Evolutionary conservation across 495 filamentous ascomycete species (phyloP).

Genomic region (Xylaria longipes): DNA sequence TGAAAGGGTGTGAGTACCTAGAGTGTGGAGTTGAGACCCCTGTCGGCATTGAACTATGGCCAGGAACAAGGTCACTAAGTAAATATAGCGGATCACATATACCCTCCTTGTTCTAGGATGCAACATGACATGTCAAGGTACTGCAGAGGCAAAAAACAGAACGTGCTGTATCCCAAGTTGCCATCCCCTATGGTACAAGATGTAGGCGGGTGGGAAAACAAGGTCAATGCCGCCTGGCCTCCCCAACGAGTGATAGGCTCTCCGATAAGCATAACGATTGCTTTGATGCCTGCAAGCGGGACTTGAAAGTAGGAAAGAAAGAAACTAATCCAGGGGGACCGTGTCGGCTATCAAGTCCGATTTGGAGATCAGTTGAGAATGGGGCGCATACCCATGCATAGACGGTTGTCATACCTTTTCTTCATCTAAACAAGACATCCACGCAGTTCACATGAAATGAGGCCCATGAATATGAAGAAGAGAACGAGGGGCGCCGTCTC

Average conservation of each 20-base stretch:
- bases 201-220: slow-evolving; percentile 37
- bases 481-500: not conserved
- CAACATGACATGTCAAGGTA: slow-evolving; percentile 35
- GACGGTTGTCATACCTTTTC: slow-evolving; percentile 5
- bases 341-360: slow-evolving; percentile 10
- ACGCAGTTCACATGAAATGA: slow-evolving; percentile 18
- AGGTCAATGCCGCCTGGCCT: slow-evolving; percentile 40
- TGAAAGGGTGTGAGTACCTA: slow-evolving; percentile 38
- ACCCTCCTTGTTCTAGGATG: slow-evolving; percentile 36
- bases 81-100: slow-evolving; percentile 36
- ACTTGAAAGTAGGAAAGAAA: not conserved
- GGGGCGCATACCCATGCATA: slow-evolving; percentile 20
- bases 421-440: slow-evolving; percentile 23
- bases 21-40: slow-evolving; percentile 43
- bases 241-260: slow-evolving; percentile 33
- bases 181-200: slow-evolving; percentile 18
- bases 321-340: not conserved
- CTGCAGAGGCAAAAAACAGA: slow-evolving; percentile 35
- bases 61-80: slow-evolving; percentile 37
- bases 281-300: slow-evolving; percentile 13
- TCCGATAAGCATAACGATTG: slow-evolving; percentile 12
- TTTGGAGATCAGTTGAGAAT: slow-evolving; percentile 23
- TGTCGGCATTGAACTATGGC: slow-evolving; percentile 31
- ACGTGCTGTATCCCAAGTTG: slow-evolving; percentile 35
- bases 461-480: slow-evolving; percentile 6